These are phyloP conservation scores for Nakaseomyces delphensis DNA, from an alignment of 1,139 yeast genomes.

Conservation along the genomic window DNA sequence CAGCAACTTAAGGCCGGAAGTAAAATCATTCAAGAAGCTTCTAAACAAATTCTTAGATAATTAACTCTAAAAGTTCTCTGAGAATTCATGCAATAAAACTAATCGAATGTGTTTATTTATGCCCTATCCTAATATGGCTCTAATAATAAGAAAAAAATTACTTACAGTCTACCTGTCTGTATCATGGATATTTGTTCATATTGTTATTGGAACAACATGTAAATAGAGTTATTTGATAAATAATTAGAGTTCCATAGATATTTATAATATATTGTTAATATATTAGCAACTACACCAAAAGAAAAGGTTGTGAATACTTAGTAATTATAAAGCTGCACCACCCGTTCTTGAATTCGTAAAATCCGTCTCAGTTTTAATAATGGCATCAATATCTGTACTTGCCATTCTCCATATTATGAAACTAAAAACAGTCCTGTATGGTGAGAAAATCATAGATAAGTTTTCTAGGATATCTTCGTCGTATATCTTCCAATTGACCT, in stretches of 20 bases:
- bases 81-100: neutral
- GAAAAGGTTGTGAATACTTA: too few species aligned
- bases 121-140: neutral
- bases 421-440: slow-evolving; percentile 65
- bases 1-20: slow-evolving; percentile 28
- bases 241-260: neutral
- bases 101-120: neutral
- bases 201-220: neutral
- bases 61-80: neutral
- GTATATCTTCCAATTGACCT: slow-evolving; percentile 47
- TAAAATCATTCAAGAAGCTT: slow-evolving; percentile 32
- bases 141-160: too few species aligned
- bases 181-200: too few species aligned
- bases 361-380: slow-evolving; percentile 25
- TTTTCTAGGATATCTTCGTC: slow-evolving; percentile 51
- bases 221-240: neutral
- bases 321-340: too few species aligned
- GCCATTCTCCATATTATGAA: slow-evolving; percentile 65
- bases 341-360: slow-evolving; percentile 10
- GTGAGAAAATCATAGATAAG: slow-evolving; percentile 52
- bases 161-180: too few species aligned
- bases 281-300: neutral
- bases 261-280: neutral
- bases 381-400: slow-evolving; percentile 49
- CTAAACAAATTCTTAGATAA: slow-evolving; percentile 29